A percentile compares a stretch with the other conserved stretches of the same genome.
Conservation (phyloP, 2,329 filamentous ascomycete species). For the Lecanicillium sp. region DNA sequence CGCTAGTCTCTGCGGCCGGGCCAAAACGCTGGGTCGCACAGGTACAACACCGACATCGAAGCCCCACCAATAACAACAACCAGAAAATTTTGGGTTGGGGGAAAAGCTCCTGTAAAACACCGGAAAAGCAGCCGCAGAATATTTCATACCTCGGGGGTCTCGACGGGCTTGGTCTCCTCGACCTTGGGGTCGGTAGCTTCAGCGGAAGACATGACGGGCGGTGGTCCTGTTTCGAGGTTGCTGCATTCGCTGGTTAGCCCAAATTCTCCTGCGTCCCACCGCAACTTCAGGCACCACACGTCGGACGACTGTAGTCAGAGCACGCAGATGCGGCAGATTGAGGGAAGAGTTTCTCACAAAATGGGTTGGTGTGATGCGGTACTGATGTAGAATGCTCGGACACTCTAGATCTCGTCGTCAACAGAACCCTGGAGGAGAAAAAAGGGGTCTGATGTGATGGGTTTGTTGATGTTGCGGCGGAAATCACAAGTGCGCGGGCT, state of each 20-base stretch:
- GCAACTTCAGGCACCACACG: conserved; percentile 7
- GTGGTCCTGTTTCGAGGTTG: conserved; percentile 6
- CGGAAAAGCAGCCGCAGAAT: conserved; percentile 7
- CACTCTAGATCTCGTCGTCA: too few species aligned
- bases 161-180: conserved; percentile 34
- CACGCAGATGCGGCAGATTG: too few species aligned
- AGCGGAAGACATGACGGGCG: conserved; percentile 37
- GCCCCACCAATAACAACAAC: background rate
- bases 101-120: background rate
- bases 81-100: conserved; percentile 3
- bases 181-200: conserved; percentile 49
- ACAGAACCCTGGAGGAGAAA: too few species aligned
- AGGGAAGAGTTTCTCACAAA: too few species aligned
- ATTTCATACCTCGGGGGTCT: conserved; percentile 19
- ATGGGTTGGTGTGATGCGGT: too few species aligned
- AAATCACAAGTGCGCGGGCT: conserved; percentile 9
- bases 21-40: too few species aligned
- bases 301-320: background rate
- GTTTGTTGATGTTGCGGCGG: conserved; percentile 8
- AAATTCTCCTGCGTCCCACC: conserved; percentile 4
- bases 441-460: too few species aligned
- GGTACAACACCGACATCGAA: background rate
- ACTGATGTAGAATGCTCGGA: too few species aligned
- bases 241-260: conserved; percentile 3
- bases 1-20: too few species aligned